Base-by-base conservation (phyloP, 495 filamentous ascomycete genomes). In the Achaetomiella virescens region DNA sequence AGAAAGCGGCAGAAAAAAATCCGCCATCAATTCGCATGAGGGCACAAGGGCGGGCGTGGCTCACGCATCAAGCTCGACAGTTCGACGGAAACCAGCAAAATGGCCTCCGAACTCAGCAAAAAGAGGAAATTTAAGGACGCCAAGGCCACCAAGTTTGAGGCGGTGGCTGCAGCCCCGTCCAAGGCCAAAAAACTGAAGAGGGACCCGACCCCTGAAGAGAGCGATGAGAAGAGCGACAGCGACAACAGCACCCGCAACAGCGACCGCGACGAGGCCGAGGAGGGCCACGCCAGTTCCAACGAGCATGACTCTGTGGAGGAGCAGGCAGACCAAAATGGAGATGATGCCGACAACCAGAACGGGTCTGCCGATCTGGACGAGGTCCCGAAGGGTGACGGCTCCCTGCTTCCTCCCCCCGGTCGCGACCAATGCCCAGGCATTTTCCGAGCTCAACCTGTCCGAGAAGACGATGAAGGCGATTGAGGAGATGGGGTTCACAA, bases 381-480 rank as follows among this genome's bases (percentile, higher is more conserved):
- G 24, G 11, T 53, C 31, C 21, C 48, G 22, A 47, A 59, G 27
- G 50, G 27, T 15, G 52, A 61, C 49, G 67, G 54, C 35, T 64
- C 65, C 2, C 41, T 70, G 36, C 59, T 74, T 6, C 62, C 68
- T 21, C 64, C 64, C n/a, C 6, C 58, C 66, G 14, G 58, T 69
- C 36, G 51, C 62, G 36, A 68, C 65, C 48, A 63, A 71, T 10
- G 72, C 68, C 24, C 61, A 73, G 46, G 65, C 67, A 36, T 98
- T 98, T 67, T 69, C 81, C 17, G 89, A 97, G 49, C 79, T 98
- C 59, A 88, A 88, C 36, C 78, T 98, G 6, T 93, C 89, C 2
- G 83, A 86, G 38, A 90, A 86, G 70, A 96, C 91, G 1, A 86
- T 89, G 77, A 82, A 88, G 71, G 92, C 88, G 11, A 92, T 98